Evolutionary conservation across 345 rosid species (phyloP).

Genomic region (Bruguiera gymnorhiza): DNA sequence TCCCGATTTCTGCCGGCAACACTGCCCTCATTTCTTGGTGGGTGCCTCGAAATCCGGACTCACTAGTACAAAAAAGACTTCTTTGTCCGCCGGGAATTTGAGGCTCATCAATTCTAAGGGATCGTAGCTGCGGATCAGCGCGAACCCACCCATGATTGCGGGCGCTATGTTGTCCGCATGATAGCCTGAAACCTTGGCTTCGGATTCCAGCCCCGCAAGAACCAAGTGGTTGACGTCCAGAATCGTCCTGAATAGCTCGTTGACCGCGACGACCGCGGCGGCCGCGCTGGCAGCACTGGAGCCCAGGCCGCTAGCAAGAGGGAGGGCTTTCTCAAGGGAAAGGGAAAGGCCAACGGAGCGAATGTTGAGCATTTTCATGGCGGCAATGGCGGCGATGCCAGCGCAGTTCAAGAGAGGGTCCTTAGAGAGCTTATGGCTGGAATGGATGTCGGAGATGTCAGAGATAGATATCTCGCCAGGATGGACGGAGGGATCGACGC

Average conservation of each 20-base stretch:
- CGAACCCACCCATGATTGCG: conserved; percentile 84
- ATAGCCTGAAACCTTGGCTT: conserved; percentile 87
- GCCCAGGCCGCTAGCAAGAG: conserved; percentile 77
- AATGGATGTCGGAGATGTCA: conserved; percentile 47
- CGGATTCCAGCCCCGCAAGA: conserved; percentile 78
- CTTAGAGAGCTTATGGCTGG: conserved; percentile 52
- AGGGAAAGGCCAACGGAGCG: conserved; percentile 75
- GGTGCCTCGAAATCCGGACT: conserved; percentile 89
- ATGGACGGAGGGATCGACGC: conserved; percentile 58
- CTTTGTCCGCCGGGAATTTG: conserved; percentile 47
- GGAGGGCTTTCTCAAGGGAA: conserved; percentile 64
- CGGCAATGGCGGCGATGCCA: conserved; percentile 75
- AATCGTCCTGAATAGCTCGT: conserved; percentile 64
- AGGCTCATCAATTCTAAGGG: conserved; percentile 63
- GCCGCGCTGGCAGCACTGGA: conserved; percentile 94
- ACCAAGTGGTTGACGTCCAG: conserved; percentile 49
- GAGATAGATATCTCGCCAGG: conserved; percentile 69
- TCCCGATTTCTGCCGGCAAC: conserved; percentile 60
- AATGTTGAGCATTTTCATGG: conserved; percentile 68
- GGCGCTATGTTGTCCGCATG: conserved; percentile 93
- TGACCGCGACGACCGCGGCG: conserved; percentile 83
- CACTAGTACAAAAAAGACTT: conserved; percentile 65
- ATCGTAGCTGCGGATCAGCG: conserved; percentile 65
- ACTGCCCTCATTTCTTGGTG: conserved; percentile 90
- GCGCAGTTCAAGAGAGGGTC: conserved; percentile 85